Percentiles rank a stretch among this genome's conserved stretches.
Conservation (phyloP, 805 yeast species). For the Candida boidinii region DNA sequence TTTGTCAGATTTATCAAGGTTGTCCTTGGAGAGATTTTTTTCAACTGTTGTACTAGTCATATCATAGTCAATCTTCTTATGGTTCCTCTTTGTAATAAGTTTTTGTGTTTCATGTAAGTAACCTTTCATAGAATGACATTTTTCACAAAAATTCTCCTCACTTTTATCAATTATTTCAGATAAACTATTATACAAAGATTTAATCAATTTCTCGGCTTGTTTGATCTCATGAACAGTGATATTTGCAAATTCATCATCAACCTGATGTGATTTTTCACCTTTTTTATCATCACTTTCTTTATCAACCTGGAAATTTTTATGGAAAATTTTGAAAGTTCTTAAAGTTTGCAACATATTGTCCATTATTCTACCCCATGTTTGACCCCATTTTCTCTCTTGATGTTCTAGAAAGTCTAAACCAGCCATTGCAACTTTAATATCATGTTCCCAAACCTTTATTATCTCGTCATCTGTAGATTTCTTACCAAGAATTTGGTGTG, state of each 20-base stretch:
- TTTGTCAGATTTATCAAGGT: conserved; percentile 23
- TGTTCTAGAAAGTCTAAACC: conserved; percentile 34
- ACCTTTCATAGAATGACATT: conserved; percentile 31
- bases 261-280: conserved; percentile 20
- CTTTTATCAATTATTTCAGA: conserved; percentile 12
- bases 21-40: conserved; percentile 26
- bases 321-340: conserved; percentile 25
- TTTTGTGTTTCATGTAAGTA: conserved; percentile 29
- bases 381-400: conserved; percentile 20
- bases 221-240: conserved; percentile 21
- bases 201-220: conserved; percentile 19
- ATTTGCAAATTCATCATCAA: conserved; percentile 21
- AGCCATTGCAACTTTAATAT: conserved; percentile 29
- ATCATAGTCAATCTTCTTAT: conserved; percentile 33
- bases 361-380: conserved; percentile 21
- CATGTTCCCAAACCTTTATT: conserved; percentile 34
- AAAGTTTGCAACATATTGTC: conserved; percentile 24
- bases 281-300: conserved; percentile 18
- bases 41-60: conserved; percentile 29
- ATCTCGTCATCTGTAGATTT: conserved; percentile 30
- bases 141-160: conserved; percentile 22
- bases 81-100: conserved; percentile 34
- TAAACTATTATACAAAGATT: conserved; percentile 15
- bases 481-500: conserved; percentile 26
- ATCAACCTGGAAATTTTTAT: conserved; percentile 29